These are phyloP conservation scores for Yamadazyma diddensiae DNA, from an alignment of 1,139 yeast species.

Conservation along the genomic window DNA sequence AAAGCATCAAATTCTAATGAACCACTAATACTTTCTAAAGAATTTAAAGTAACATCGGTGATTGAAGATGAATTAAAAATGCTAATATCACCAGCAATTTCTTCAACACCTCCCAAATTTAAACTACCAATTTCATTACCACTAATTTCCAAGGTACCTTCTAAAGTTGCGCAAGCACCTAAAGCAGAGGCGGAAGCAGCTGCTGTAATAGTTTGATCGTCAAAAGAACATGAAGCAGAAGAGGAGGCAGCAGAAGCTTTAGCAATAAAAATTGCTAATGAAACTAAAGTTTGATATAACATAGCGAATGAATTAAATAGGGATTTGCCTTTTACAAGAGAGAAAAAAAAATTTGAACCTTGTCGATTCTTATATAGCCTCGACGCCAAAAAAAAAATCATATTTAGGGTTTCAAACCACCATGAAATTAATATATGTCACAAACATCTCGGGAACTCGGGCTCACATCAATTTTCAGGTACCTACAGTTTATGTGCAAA, in stretches of 20 bases:
- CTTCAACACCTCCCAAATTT: slow-evolving; percentile 33
- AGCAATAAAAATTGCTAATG: slow-evolving; percentile 12
- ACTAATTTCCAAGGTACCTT: slow-evolving; percentile 37
- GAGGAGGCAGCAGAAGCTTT: slow-evolving; percentile 4
- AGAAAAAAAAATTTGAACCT: slow-evolving; percentile 1
- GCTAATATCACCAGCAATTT: slow-evolving; percentile 32
- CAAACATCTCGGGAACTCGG: background rate
- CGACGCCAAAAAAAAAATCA: slow-evolving; percentile 1
- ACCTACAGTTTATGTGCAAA: slow-evolving; percentile 1
- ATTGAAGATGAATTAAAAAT: slow-evolving; percentile 43
- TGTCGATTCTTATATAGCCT: slow-evolving; percentile 2
- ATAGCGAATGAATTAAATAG: slow-evolving; percentile 9
- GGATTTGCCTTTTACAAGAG: background rate
- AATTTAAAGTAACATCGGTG: slow-evolving; percentile 31
- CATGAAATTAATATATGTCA: slow-evolving; percentile 4
- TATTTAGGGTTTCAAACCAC: slow-evolving; percentile 7
- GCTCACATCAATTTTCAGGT: slow-evolving; percentile 1
- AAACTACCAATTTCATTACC: slow-evolving; percentile 36
- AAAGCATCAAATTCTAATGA: slow-evolving; percentile 35
- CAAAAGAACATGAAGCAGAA: slow-evolving; percentile 30
- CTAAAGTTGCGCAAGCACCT: slow-evolving; percentile 41
- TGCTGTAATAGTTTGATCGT: slow-evolving; percentile 37
- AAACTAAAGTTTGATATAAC: slow-evolving; percentile 19
- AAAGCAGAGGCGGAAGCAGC: slow-evolving; percentile 35
- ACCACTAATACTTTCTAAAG: slow-evolving; percentile 35